These are phyloP conservation scores for Fusarium proliferatum DNA, from an alignment of 2,329 filamentous ascomycete genomes.

Conservation along the genomic window DNA sequence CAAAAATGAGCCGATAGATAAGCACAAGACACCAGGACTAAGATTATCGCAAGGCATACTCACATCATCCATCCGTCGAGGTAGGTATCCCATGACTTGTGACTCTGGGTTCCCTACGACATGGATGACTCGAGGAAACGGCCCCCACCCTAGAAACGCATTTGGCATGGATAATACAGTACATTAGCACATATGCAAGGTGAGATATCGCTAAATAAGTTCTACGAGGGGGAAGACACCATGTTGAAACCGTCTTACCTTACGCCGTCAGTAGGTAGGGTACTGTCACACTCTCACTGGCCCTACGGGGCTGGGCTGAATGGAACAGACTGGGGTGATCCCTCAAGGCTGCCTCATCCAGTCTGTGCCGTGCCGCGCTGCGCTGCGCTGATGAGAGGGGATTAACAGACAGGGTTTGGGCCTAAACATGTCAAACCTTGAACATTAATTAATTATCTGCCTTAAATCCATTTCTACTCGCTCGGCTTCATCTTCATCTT, in stretches of 20 bases:
- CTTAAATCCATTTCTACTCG: slow-evolving; percentile 1
- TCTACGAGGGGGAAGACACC: neutral
- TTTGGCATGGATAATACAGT: neutral
- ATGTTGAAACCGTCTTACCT: neutral
- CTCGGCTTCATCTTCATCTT: neutral
- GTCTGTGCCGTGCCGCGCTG: slow-evolving; percentile 5
- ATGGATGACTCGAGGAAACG: slow-evolving; percentile 13
- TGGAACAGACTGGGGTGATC: neutral
- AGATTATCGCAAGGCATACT: slow-evolving; percentile 18
- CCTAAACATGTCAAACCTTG: slow-evolving; percentile 8
- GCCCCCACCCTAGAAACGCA: slow-evolving; percentile 17
- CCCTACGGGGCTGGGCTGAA: slow-evolving; percentile 5
- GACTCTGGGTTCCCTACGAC: neutral
- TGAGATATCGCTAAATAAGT: neutral
- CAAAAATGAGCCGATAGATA: neutral
- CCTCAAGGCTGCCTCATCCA: slow-evolving; percentile 29
- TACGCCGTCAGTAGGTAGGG: neutral
- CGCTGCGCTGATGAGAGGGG: neutral
- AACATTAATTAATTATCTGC: neutral
- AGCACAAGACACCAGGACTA: slow-evolving; percentile 1
- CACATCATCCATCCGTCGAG: neutral
- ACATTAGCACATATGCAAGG: neutral
- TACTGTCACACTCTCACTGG: neutral
- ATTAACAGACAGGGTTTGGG: slow-evolving; percentile 9
- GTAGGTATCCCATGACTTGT: neutral